Evolutionary conservation across 192 early-diverging fungal species (phyloP).

Genomic region (Geranomyces michiganensis): DNA sequence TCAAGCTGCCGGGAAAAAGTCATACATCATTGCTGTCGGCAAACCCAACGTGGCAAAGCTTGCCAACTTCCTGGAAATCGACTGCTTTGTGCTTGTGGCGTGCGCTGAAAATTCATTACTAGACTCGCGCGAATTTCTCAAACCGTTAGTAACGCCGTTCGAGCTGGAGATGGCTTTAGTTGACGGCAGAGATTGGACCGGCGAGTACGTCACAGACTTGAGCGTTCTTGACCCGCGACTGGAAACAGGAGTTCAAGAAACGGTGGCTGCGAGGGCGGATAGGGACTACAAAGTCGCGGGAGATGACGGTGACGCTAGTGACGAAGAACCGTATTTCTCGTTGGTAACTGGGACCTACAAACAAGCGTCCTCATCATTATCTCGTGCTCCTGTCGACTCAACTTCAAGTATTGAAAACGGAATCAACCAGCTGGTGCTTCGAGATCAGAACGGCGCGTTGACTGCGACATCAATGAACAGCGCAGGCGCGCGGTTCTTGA

Average conservation of each 20-base stretch:
- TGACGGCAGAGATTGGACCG: constrained; percentile 40
- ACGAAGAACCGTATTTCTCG: constrained; percentile 87
- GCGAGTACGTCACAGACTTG: constrained; percentile 49
- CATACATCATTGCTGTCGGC: constrained; percentile 87
- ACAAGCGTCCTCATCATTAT: constrained; percentile 17
- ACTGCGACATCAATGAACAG: constrained; percentile 57
- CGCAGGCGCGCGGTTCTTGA: constrained; percentile 71
- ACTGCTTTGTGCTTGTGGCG: constrained; percentile 87
- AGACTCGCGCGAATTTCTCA: constrained; percentile 87
- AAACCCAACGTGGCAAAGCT: constrained; percentile 95
- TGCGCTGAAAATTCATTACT: constrained; percentile 95
- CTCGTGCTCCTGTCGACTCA: constrained; percentile 1
- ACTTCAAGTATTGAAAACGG: constrained; percentile 1
- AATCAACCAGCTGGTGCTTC: constrained; percentile 51
- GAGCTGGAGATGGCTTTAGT: constrained; percentile 84
- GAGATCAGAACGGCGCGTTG: constrained; percentile 55
- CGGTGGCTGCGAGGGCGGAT: not conserved
- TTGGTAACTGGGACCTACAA: constrained; percentile 82
- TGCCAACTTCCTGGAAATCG: constrained; percentile 96
- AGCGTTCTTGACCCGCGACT: constrained; percentile 34
- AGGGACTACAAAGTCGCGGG: constrained; percentile 6
- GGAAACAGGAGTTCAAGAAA: constrained; percentile 32
- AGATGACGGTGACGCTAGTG: constrained; percentile 37
- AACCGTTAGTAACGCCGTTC: constrained; percentile 91
- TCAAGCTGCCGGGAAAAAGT: constrained; percentile 72